phyloP scores from a whole-genome alignment of 768 basidiomycete genomes.

The Paxillus rubicundulus region DNA sequence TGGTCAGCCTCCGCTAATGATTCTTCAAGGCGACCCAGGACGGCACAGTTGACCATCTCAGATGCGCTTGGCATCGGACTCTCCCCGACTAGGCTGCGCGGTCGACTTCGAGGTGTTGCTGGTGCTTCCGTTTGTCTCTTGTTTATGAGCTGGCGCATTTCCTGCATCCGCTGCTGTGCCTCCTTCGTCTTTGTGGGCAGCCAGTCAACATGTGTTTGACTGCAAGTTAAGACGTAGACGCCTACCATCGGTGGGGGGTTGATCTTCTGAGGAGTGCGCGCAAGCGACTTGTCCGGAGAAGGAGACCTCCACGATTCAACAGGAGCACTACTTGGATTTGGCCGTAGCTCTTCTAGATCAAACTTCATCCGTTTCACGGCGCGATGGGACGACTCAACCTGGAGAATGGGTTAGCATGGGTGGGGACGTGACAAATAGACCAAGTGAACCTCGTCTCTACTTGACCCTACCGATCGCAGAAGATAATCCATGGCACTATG shows the following conservation, averaged over 20 bases:
- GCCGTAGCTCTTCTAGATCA: conserved; percentile 51
- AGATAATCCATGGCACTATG: conserved; percentile 41
- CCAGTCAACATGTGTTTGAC: conserved; percentile 6
- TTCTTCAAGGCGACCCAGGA: conserved; percentile 41
- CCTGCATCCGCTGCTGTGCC: conserved; percentile 76
- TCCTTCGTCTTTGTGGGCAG: conserved; percentile 54
- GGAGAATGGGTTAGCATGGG: neutral
- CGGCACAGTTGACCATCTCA: conserved; percentile 12
- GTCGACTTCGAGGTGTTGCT: conserved; percentile 45
- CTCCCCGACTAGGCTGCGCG: conserved; percentile 36
- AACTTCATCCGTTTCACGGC: conserved; percentile 73
- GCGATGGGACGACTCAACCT: conserved; percentile 73
- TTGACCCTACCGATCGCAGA: conserved; percentile 48
- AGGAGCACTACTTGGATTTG: conserved; percentile 15
- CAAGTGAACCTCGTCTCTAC: conserved; percentile 59
- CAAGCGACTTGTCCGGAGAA: conserved; percentile 54
- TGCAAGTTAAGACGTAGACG: conserved; percentile 4
- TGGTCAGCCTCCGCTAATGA: conserved; percentile 58
- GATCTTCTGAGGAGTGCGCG: conserved; percentile 46
- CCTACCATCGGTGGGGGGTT: conserved; percentile 43
- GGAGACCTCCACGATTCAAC: conserved; percentile 44
- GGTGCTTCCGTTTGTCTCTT: conserved; percentile 51
- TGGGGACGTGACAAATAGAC: neutral
- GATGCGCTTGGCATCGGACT: conserved; percentile 11
- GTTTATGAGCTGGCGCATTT: conserved; percentile 75